Evolutionary conservation across 768 basidiomycete species (phyloP), one percentile per base, ranked within the genome.

Genomic region (Hericium coralloides): DNA sequence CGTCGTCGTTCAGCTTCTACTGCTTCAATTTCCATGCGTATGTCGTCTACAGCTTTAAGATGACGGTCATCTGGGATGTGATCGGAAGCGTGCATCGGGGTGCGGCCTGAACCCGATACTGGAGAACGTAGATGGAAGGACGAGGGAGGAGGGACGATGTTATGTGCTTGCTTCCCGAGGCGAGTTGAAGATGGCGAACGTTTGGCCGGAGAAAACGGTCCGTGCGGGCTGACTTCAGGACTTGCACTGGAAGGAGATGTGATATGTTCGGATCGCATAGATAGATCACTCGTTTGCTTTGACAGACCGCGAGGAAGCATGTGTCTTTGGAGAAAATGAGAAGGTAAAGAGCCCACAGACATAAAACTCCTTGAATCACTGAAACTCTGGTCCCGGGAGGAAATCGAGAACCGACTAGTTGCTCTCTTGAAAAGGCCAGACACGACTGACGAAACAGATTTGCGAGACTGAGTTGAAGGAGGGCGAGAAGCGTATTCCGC

Each of bases 1-100:
- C 85, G 75, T 59, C 78, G 76, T 6, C 79, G 82, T 66, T 92
- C 89, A 36, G 82, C 82, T 66, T 90, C 87, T 45, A 92, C 80
- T 6, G 75, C 69, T 58, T 77, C 72, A 45, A 92, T 86, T 63
- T 90, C 85, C 48, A 78, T 73, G 39, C 78, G 81, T 55, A 91
- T 82, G 39, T 85, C 77, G 59, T 78, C 74, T 57, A 80, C 76
- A n/a, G 84, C 78, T 57, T 80, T 78, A 56, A 82, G 69, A 53
- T 72, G 75, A 2, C 84, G 80, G 52, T 85, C 82, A 56, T 83
- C 81, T 52, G 78, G 72, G 49, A 78, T 64, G 61, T 75, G 72
- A 63, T 68, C 68, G 50, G 72, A 67, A 53, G 66, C 49, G 41
- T 58, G 59, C 57, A 63, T 59, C 39, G 64, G 62, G 53, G 59